Percentiles rank a stretch among this genome's conserved stretches.
Conservation (phyloP, 2,329 filamentous ascomycete species). For the Aspergillus fischeri region DNA sequence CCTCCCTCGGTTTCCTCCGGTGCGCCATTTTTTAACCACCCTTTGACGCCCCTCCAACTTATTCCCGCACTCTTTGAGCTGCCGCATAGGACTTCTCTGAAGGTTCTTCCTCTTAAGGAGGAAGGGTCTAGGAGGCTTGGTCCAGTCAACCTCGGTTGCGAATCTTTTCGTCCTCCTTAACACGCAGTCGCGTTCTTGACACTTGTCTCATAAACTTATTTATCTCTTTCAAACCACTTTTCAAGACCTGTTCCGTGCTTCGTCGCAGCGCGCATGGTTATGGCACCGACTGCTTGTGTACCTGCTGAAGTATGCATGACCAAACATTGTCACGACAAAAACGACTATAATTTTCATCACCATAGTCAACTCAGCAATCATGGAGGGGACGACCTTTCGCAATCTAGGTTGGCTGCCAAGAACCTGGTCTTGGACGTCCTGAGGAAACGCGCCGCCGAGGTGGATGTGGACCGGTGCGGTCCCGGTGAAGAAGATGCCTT, state of each 20-base stretch:
- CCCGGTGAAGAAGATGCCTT: constrained; percentile 96
- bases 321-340: constrained; percentile 28
- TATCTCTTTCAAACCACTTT: constrained; percentile 14
- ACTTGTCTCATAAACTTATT: constrained; percentile 12
- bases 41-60: constrained; percentile 41
- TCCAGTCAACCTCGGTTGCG: constrained; percentile 84
- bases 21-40: constrained; percentile 35
- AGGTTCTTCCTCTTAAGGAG: constrained; percentile 99
- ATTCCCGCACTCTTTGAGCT: constrained; percentile 71
- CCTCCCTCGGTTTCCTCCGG: constrained; percentile 25
- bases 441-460: constrained; percentile 74
- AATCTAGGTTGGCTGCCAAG: constrained; percentile 57
- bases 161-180: constrained; percentile 96
- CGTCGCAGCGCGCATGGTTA: constrained; percentile 51
- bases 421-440: constrained; percentile 82
- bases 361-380: constrained; percentile 37
- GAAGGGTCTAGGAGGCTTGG: constrained; percentile 99
- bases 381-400: constrained; percentile 42
- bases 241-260: constrained; percentile 22
- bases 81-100: constrained; percentile 99
- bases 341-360: constrained; percentile 27
- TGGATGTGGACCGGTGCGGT: constrained; percentile 84
- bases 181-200: constrained; percentile 39
- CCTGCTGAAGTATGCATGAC: constrained; percentile 44
- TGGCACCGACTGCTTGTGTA: constrained; percentile 67